Percentiles rank a stretch among this genome's conserved stretches.
phyloP scores from a whole-genome alignment of 495 filamentous ascomycete species.

The Tuber magnatum region DNA sequence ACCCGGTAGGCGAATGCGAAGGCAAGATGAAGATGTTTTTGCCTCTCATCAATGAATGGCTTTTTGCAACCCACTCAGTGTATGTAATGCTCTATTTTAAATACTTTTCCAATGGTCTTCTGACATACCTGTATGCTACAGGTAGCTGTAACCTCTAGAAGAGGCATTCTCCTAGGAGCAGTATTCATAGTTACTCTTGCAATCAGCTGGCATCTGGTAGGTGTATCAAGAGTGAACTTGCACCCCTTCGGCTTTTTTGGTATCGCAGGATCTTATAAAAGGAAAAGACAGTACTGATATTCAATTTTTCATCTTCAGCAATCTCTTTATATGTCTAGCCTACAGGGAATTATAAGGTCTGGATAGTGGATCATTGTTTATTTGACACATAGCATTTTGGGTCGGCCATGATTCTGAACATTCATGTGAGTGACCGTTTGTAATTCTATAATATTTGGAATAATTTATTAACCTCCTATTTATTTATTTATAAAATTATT shows the following conservation, averaged over 20 bases:
- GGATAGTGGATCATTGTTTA: neutral
- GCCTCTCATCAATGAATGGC: neutral
- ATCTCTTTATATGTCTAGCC: neutral
- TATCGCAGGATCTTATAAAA: neutral
- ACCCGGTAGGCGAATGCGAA: neutral
- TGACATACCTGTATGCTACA: neutral
- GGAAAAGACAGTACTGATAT: neutral
- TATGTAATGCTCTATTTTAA: neutral
- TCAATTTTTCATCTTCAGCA: neutral
- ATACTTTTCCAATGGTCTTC: neutral
- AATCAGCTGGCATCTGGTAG: too few species aligned
- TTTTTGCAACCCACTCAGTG: neutral
- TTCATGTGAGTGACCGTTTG: too few species aligned
- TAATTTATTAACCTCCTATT: too few species aligned
- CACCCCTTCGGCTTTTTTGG: neutral
- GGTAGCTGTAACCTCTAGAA: neutral
- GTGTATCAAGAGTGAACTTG: neutral
- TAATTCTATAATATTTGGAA: too few species aligned
- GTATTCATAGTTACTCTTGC: neutral
- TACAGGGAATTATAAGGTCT: neutral
- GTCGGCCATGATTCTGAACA: too few species aligned
- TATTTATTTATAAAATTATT: too few species aligned
- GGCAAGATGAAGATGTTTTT: neutral
- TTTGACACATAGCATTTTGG: neutral
- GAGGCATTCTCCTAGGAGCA: neutral